Evolutionary conservation across 352 stramenopile genomes (phyloP), one percentile per base, ranked within the genome.

Genomic region (Pythium myriotylum): DNA sequence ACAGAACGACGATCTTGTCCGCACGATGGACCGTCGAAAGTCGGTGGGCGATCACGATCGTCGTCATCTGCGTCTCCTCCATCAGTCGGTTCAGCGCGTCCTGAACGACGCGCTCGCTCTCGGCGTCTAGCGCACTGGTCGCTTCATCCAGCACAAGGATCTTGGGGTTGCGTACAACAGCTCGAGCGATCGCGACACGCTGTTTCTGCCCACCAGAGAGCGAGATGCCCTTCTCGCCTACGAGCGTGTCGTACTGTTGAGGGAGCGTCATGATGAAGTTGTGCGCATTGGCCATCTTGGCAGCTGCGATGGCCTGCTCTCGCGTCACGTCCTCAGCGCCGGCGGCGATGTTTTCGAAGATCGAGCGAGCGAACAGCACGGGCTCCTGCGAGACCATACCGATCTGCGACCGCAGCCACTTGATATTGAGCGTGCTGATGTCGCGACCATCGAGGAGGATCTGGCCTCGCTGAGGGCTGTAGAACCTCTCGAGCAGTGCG

Each of bases 1-100:
- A 43, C 0, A 85, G 72, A 12, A 89, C 54, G 19, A 35, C 29
- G 29, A 35, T 35, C 29, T 35, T 35, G 29, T 35, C 29, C 5
- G 29, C 29, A 35, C 29, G 29, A 35, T 35, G 29, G 5, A 35
- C 29, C 29, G 72, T 71, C 20, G 46, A 91, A 22, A 98, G 71
- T 16, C 95, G 81, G 68, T 98, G 93, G 2, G 96, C 95, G 60
- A 97, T 96, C 47, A 98, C 88, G 24, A 98, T 68, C 20, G 83
- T 96, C 7, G 91, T 98, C 13, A 17, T 20, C 13, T 43, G 4
- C 5, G 64, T 77, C 56, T 59, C 64, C 39, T 47, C 68, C 61
- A 63, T 63, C 41, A 67, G 68, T 56, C 37, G 57, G 52, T 94
- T 76, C 10, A 94, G 73, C 17, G 85, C 80, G 1, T 54, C 54